phyloP scores from a whole-genome alignment of 768 basidiomycete genomes.

The Chalciporus chontae region DNA sequence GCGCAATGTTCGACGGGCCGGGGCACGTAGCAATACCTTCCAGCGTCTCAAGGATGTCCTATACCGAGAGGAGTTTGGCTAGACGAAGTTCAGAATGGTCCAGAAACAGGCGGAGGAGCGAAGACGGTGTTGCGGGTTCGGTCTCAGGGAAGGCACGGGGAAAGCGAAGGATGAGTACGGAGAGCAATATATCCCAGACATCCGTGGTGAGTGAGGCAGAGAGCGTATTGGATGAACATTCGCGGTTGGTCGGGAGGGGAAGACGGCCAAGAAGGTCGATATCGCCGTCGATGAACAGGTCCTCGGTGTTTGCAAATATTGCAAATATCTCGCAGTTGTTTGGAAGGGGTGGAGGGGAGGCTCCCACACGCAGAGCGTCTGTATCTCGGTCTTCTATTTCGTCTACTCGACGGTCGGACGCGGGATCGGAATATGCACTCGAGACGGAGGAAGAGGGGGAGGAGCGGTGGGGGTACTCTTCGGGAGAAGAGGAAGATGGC shows the following conservation, averaged over 20 bases:
- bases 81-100: conserved; percentile 57
- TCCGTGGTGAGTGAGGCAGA: conserved; percentile 39
- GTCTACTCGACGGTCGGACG: conserved; percentile 48
- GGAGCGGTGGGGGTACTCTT: conserved; percentile 92
- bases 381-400: conserved; percentile 56
- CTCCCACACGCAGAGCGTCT: conserved; percentile 48
- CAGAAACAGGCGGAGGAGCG: conserved; percentile 47
- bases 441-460: conserved; percentile 55
- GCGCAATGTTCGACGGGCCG: conserved; percentile 76
- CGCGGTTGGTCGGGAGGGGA: conserved; percentile 29
- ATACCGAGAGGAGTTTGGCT: conserved; percentile 40
- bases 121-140: conserved; percentile 34
- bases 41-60: conserved; percentile 77
- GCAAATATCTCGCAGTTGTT: conserved; percentile 70
- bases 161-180: conserved; percentile 44
- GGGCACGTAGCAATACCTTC: conserved; percentile 64
- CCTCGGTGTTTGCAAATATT: conserved; percentile 59
- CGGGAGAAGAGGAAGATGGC: conserved; percentile 70
- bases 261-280: conserved; percentile 32
- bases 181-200: conserved; percentile 36
- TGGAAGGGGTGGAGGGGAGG: conserved; percentile 43
- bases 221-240: conserved; percentile 35
- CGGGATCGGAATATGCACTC: conserved; percentile 56
- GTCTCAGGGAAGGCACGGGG: conserved; percentile 26
- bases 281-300: conserved; percentile 37